Base-by-base conservation (phyloP, 2,329 filamentous ascomycete species). In the Apiospora rasikravindrae region DNA sequence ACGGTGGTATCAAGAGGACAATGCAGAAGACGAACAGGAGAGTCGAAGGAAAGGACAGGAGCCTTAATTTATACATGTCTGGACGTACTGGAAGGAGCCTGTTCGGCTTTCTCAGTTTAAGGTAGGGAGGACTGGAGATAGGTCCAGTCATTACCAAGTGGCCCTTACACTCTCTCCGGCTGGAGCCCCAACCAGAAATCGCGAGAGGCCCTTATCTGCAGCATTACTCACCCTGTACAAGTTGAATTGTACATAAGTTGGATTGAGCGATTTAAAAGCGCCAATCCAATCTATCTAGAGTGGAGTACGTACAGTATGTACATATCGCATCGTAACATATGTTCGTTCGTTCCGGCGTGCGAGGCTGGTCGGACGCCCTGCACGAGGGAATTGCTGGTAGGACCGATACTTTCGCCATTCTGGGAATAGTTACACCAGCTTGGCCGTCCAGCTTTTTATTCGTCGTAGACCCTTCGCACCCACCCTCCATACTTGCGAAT, bases 231-330 rank as follows among this genome's bases (percentile, higher is more conserved):
- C 57, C 57, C 57, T 40, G 57, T 64, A 64, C 57, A 40, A 14
- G 33, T 40, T 8, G 29, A 40, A 64, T 33, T 24, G 57, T 40
- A 40, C 53, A 64, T 40, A 64, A 64, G 57, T 64, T 64, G 33
- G 57, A 40, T 24, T 64, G 57, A 64, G 57, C 57, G 57, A 64
- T 64, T 64, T 64, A 64, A n/a, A 13, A 40, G 57, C n/a, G 33
- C 10, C 16, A 33, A 64, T n/a, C 16, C 57, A 64, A 24, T 24
- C 19, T 37, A 33, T n/a, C 8, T n/a, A 6, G 19, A 10, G 57
- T 64, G 57, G 57, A 40, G 57, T 40, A 64, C 33, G 33, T 64
- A 64, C 57, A 64, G 57, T 64, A 64, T 33, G 57, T 64, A 64
- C 57, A 40, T n/a, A 40, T 40, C 57, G 33, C 40, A 40, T n/a